These are phyloP conservation scores for Boeremia lycopersici DNA, from an alignment of 2,329 filamentous ascomycete genomes.

Conservation along the genomic window DNA sequence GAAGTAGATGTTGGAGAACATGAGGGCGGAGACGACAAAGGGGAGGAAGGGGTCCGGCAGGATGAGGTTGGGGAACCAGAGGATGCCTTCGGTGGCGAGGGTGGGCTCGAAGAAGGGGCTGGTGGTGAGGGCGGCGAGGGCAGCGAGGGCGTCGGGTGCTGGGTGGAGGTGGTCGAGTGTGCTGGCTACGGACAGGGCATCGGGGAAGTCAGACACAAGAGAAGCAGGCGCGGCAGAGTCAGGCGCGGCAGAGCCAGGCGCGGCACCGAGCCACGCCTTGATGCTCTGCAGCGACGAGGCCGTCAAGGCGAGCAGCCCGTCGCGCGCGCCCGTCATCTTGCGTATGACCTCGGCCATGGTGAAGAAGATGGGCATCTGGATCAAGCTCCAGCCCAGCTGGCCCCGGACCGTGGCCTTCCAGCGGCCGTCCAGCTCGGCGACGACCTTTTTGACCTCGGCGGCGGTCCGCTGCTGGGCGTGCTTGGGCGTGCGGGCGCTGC, in stretches of 20 bases:
- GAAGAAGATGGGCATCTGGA: conserved; percentile 46
- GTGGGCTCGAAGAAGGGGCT: conserved; percentile 53
- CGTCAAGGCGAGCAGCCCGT: conserved; percentile 39
- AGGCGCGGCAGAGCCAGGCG: background rate
- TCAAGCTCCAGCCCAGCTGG: conserved; percentile 37
- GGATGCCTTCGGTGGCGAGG: conserved; percentile 61
- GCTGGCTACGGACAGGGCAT: background rate
- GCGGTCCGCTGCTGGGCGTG: conserved; percentile 20
- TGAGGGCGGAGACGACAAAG: conserved; percentile 54
- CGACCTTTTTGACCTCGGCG: conserved; percentile 29
- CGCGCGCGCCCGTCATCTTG: conserved; percentile 40
- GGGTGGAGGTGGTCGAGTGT: background rate
- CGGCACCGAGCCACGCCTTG: background rate
- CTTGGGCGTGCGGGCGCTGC: conserved; percentile 29
- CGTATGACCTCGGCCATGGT: conserved; percentile 46
- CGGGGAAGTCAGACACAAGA: too few relatives aligned
- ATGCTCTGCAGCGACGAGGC: conserved; percentile 15
- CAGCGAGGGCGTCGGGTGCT: conserved; percentile 7
- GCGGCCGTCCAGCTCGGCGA: conserved; percentile 30
- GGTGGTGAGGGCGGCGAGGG: conserved; percentile 7
- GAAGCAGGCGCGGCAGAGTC: too few relatives aligned
- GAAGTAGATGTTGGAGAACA: conserved; percentile 55
- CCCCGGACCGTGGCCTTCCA: conserved; percentile 37
- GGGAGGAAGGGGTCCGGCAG: conserved; percentile 61
- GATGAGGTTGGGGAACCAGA: conserved; percentile 66